Conservation (phyloP, 306 rosid species). For the Fragaria ananassa region DNA sequence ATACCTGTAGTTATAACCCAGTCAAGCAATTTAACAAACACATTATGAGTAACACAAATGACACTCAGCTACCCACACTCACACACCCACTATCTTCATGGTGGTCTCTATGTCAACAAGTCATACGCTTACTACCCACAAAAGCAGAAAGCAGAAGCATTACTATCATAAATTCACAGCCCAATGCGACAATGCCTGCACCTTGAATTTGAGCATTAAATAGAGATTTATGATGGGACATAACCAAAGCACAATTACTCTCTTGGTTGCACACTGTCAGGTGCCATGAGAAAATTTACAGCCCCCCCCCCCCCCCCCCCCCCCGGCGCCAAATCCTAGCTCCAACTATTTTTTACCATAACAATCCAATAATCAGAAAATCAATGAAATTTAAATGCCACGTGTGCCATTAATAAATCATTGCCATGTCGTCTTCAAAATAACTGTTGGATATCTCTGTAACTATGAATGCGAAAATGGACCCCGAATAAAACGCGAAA, state of each 20-base stretch:
- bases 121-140: neutral
- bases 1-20: conserved; percentile 45
- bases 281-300: too few species aligned
- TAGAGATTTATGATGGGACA: neutral
- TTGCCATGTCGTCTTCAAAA: neutral
- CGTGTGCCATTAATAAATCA: neutral
- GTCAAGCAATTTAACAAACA: conserved; percentile 1
- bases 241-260: too few species aligned
- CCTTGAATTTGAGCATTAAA: neutral
- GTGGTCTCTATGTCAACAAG: neutral
- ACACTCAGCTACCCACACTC: neutral
- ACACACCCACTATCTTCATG: neutral
- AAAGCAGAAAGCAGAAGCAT: neutral
- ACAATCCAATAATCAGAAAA: neutral
- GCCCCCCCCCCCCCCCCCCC: too few species aligned
- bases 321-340: too few species aligned
- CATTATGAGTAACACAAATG: neutral
- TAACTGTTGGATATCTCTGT: neutral
- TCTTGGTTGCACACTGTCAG: too few species aligned
- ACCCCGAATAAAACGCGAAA: neutral
- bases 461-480: neutral
- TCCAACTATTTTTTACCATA: too few species aligned
- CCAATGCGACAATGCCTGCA: neutral
- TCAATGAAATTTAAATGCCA: neutral
- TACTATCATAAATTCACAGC: neutral